A percentile compares a stretch with the other conserved stretches of the same genome.
phyloP scores from a whole-genome alignment of 1,284 basidiomycete genomes.

The Boletellus sp. region DNA sequence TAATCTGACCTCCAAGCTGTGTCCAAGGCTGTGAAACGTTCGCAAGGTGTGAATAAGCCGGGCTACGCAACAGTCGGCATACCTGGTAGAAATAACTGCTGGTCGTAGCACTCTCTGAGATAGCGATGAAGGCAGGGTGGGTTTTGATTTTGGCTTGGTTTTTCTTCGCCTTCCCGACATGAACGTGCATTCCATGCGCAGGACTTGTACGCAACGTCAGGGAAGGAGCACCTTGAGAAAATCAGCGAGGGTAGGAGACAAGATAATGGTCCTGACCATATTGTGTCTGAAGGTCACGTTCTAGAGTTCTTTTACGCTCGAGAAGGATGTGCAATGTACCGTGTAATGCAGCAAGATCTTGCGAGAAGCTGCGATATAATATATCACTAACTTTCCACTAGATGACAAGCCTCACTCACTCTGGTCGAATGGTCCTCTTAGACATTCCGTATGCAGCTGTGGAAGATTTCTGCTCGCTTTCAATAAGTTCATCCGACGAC shows the following conservation, averaged over 20 bases:
- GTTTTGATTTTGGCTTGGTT: slow-evolving; percentile 50
- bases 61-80: slow-evolving; percentile 7
- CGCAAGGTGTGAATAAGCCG: slow-evolving; percentile 10
- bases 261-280: slow-evolving; percentile 44
- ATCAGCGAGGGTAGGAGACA: not conserved
- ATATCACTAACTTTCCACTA: not conserved
- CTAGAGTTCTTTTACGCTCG: slow-evolving; percentile 47
- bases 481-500: slow-evolving; percentile 19
- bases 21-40: slow-evolving; percentile 64
- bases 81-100: slow-evolving; percentile 72
- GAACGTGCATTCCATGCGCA: slow-evolving; percentile 71
- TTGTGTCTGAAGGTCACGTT: slow-evolving; percentile 49
- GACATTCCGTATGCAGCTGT: slow-evolving; percentile 12
- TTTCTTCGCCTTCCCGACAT: slow-evolving; percentile 60
- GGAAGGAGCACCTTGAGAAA: slow-evolving; percentile 58
- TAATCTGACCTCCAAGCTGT: slow-evolving; percentile 61
- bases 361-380: slow-evolving; percentile 58
- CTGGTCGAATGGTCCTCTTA: slow-evolving; percentile 69
- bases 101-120: slow-evolving; percentile 63
- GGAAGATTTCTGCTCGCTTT: slow-evolving; percentile 23
- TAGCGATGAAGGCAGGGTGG: slow-evolving; percentile 49
- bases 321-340: slow-evolving; percentile 44
- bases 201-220: slow-evolving; percentile 67
- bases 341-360: slow-evolving; percentile 55
- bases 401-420: slow-evolving; percentile 41